Evolutionary conservation across 306 rosid genomes (phyloP).

Genomic region (Senna siamea): DNA sequence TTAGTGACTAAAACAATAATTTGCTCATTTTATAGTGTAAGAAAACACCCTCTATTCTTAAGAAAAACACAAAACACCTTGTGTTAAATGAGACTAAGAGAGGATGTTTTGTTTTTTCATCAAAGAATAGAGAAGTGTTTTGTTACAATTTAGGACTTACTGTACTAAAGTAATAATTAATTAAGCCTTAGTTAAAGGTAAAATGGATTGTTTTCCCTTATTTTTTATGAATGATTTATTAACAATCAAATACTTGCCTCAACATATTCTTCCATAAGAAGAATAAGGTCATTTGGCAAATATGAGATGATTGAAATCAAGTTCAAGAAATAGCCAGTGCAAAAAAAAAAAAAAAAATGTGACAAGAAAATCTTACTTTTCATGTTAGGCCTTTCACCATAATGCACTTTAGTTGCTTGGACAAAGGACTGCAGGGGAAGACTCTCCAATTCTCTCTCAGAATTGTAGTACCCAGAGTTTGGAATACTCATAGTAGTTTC

Average conservation of each 20-base stretch:
- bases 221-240: no score
- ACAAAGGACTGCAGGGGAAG: constrained; percentile 44
- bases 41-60: background rate
- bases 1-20: no score
- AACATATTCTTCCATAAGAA: no score
- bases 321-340: background rate
- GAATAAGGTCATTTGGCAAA: no score
- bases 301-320: background rate
- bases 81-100: no score
- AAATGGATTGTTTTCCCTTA: no score
- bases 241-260: no score
- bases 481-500: constrained; percentile 34
- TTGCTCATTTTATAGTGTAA: no score
- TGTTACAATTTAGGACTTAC: background rate
- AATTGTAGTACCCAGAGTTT: constrained; percentile 5
- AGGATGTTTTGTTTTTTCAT: background rate
- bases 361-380: constrained; percentile 44
- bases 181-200: no score
- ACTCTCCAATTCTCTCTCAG: constrained; percentile 50
- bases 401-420: constrained; percentile 47
- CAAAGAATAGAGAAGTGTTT: no score
- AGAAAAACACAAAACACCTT: background rate
- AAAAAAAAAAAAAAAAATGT: background rate
- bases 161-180: no score
- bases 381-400: constrained; percentile 55